These are phyloP conservation scores for Starmerella etchellsii DNA, from an alignment of 805 yeast genomes.

Conservation along the genomic window DNA sequence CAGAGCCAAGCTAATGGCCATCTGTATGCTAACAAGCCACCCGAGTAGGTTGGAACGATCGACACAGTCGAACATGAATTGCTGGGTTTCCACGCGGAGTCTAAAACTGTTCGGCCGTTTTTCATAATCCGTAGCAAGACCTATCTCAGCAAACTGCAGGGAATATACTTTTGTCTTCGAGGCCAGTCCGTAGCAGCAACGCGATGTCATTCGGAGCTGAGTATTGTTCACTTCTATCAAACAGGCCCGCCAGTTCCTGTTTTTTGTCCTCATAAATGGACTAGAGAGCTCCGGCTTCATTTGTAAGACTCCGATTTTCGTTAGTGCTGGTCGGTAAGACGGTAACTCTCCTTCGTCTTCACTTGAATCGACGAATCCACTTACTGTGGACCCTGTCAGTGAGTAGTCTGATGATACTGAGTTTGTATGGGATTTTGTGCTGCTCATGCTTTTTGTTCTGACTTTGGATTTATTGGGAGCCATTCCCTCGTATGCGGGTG, in stretches of 20 bases:
- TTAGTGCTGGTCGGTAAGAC: conserved; percentile 49
- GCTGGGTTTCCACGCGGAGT: conserved; percentile 71
- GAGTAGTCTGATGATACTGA: too few species aligned
- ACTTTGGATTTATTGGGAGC: too few species aligned
- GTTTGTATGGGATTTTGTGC: too few species aligned
- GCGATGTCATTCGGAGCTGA: conserved; percentile 53
- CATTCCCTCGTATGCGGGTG: too few species aligned
- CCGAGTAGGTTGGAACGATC: conserved; percentile 53
- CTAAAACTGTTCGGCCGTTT: conserved; percentile 39
- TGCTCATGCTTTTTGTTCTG: too few species aligned
- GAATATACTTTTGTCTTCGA: conserved; percentile 36
- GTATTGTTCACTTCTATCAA: conserved; percentile 75
- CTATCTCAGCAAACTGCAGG: conserved; percentile 70
- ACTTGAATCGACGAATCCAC: too few species aligned
- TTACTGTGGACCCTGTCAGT: too few species aligned
- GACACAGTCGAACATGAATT: conserved; percentile 54
- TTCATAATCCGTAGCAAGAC: conserved; percentile 73
- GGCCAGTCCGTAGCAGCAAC: conserved; percentile 25
- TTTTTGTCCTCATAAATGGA: conserved; percentile 59
- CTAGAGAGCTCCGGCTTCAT: conserved; percentile 65
- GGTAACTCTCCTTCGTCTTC: conserved; percentile 34
- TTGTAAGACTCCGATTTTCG: conserved; percentile 42
- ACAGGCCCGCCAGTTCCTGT: conserved; percentile 57
- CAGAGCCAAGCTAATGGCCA: conserved; percentile 68
- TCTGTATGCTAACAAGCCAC: conserved; percentile 62